Conservation (phyloP, 2,329 filamentous ascomycete genomes). For the Aspergillus puulaauensis region DNA sequence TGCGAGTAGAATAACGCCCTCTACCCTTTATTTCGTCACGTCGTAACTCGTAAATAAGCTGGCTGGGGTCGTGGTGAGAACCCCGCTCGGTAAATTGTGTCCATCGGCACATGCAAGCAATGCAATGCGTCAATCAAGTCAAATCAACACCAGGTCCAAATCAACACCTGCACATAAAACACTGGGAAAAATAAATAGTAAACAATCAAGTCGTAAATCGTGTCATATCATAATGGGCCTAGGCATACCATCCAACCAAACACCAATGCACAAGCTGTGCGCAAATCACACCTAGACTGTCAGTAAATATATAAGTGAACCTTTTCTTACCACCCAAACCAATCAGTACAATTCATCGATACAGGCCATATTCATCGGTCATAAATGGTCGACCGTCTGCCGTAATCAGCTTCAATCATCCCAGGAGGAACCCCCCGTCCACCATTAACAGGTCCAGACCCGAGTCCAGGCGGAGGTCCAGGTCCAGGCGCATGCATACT, state of each 20-base stretch:
- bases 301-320: slow-evolving; percentile 2
- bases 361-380: slow-evolving; percentile 7
- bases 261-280: neutral
- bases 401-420: slow-evolving; percentile 7
- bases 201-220: neutral
- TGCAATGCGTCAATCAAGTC: neutral
- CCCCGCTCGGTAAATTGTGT: neutral
- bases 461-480: neutral
- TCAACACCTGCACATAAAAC: no score
- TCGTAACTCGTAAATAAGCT: slow-evolving; percentile 2
- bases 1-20: neutral
- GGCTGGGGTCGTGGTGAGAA: neutral
- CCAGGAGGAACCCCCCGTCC: neutral
- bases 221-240: neutral
- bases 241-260: neutral
- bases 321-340: neutral
- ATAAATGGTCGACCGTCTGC: slow-evolving; percentile 9
- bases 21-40: slow-evolving; percentile 1
- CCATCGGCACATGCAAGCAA: neutral
- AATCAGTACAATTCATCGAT: neutral
- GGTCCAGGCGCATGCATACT: neutral
- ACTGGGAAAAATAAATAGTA: neutral
- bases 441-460: neutral
- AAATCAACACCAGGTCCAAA: neutral
- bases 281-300: neutral